These are phyloP conservation scores for Rhodosporidiobolus sp. DNA, from an alignment of 768 basidiomycete species.

Conservation along the genomic window DNA sequence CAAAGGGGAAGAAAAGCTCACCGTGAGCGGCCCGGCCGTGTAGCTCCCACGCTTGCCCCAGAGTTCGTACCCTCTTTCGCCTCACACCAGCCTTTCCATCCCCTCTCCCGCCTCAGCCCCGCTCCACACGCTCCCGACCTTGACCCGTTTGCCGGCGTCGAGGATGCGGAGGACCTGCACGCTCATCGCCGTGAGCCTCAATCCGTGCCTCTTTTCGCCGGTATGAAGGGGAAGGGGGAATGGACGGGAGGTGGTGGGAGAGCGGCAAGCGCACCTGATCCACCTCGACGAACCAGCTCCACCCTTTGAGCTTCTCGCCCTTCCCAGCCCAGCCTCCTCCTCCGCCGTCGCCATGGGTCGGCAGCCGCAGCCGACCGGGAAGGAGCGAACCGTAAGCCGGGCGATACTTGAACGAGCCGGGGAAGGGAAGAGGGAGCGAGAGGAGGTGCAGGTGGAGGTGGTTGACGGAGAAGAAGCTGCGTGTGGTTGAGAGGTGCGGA, in stretches of 20 bases:
- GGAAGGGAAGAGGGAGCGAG: constrained; percentile 34
- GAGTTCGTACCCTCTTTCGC: too few relatives aligned
- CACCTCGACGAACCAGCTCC: constrained; percentile 35
- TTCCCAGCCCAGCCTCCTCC: too few relatives aligned
- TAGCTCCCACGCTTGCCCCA: too few relatives aligned
- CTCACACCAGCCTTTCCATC: too few relatives aligned
- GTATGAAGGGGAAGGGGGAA: too few relatives aligned
- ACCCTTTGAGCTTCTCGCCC: constrained; percentile 23
- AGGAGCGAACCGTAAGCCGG: background rate
- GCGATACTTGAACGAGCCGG: constrained; percentile 33
- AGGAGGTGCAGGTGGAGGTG: constrained; percentile 42
- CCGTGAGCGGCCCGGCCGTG: too few relatives aligned
- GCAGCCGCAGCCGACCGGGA: background rate
- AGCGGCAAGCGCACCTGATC: constrained; percentile 13
- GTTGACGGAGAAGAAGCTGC: constrained; percentile 38
- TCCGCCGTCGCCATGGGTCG: too few relatives aligned
- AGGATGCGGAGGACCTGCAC: constrained; percentile 20
- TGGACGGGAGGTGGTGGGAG: background rate
- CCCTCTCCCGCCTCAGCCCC: too few relatives aligned
- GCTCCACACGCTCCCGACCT: constrained; percentile 10
- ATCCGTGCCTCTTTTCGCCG: too few relatives aligned
- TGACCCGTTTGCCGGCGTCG: constrained; percentile 12
- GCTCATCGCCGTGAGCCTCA: too few relatives aligned
- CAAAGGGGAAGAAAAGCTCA: too few relatives aligned
- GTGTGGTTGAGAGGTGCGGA: too few relatives aligned